A percentile compares a stretch with the other conserved stretches of the same genome.
Conservation (phyloP, 345 rosid genomes). For the Reutealis trisperma region DNA sequence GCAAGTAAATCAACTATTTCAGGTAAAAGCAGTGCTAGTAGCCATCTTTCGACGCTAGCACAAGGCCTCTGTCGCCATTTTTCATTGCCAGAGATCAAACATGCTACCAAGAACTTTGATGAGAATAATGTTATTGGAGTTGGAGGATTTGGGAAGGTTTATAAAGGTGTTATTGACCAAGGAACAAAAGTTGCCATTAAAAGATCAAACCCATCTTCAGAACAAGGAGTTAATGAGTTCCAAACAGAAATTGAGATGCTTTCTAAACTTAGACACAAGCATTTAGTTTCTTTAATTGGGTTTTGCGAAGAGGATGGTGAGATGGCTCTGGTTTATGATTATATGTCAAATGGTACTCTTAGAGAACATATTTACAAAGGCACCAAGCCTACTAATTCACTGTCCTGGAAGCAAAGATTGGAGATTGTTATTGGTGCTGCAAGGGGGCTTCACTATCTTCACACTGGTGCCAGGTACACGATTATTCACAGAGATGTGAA, state of each 20-base stretch:
- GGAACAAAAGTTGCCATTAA: slow-evolving; percentile 31
- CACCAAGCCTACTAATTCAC: slow-evolving; percentile 7
- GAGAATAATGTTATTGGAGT: slow-evolving; percentile 29
- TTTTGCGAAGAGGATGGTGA: slow-evolving; percentile 34
- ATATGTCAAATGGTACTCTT: slow-evolving; percentile 31
- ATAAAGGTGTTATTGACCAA: slow-evolving; percentile 32
- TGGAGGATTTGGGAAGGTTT: slow-evolving; percentile 42
- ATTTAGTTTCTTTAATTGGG: slow-evolving; percentile 32
- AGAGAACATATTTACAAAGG: slow-evolving; percentile 33
- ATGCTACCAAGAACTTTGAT: slow-evolving; percentile 30
- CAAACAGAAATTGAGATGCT: slow-evolving; percentile 37
- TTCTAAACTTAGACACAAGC: slow-evolving; percentile 37
- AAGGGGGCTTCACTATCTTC: slow-evolving; percentile 34
- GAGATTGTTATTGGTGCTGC: slow-evolving; percentile 30
- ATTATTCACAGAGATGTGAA: slow-evolving; percentile 37
- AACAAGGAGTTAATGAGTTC: slow-evolving; percentile 37
- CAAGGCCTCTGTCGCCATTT: slow-evolving; percentile 38
- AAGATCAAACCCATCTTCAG: slow-evolving; percentile 36
- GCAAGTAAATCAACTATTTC: slow-evolving; percentile 35
- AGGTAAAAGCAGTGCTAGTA: slow-evolving; percentile 29
- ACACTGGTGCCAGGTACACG: slow-evolving; percentile 33
- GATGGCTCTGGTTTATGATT: slow-evolving; percentile 31
- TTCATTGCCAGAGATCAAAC: slow-evolving; percentile 27
- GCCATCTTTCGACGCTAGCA: slow-evolving; percentile 26
- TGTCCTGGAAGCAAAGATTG: slow-evolving; percentile 30